Percentiles rank a stretch among this genome's conserved stretches.
Conservation (phyloP, 2,329 filamentous ascomycete genomes). For the Microcera coccophila region DNA sequence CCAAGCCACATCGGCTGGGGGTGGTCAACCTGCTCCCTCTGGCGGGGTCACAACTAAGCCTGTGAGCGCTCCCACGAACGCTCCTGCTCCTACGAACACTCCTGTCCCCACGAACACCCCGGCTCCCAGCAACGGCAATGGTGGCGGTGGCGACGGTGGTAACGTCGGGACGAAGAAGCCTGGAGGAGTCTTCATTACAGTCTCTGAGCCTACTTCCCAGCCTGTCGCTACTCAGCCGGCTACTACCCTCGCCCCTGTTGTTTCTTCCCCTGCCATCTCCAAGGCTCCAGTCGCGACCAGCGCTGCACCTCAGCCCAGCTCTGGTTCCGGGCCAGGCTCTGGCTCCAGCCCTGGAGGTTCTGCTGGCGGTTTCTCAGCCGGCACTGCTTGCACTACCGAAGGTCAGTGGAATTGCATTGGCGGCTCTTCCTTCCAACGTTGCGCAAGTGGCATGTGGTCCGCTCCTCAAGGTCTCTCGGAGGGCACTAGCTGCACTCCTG, state of each 20-base stretch:
- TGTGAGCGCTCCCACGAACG: background rate
- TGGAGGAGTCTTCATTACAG: slow-evolving; percentile 42
- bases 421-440: slow-evolving; percentile 51
- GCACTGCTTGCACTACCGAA: slow-evolving; percentile 44
- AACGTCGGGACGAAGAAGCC: slow-evolving; percentile 23
- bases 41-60: slow-evolving; percentile 32
- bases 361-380: slow-evolving; percentile 34
- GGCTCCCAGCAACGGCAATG: slow-evolving; percentile 11
- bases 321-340: too few relatives aligned
- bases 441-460: slow-evolving; percentile 51
- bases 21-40: slow-evolving; percentile 36
- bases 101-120: slow-evolving; percentile 15
- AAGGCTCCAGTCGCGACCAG: slow-evolving; percentile 17
- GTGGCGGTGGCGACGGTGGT: background rate
- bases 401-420: slow-evolving; percentile 53
- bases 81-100: slow-evolving; percentile 5
- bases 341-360: slow-evolving; percentile 24
- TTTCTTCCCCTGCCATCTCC: slow-evolving; percentile 11
- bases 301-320: slow-evolving; percentile 4
- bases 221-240: slow-evolving; percentile 6
- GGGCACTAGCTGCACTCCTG: slow-evolving; percentile 44
- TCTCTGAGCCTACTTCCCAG: slow-evolving; percentile 19
- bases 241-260: slow-evolving; percentile 20
- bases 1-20: slow-evolving; percentile 21
- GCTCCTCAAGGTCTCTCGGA: slow-evolving; percentile 37